Evolutionary conservation across 2,329 filamentous ascomycete genomes (phyloP), one percentile per base, ranked within the genome.

Genomic region (Colletotrichum siamense): DNA sequence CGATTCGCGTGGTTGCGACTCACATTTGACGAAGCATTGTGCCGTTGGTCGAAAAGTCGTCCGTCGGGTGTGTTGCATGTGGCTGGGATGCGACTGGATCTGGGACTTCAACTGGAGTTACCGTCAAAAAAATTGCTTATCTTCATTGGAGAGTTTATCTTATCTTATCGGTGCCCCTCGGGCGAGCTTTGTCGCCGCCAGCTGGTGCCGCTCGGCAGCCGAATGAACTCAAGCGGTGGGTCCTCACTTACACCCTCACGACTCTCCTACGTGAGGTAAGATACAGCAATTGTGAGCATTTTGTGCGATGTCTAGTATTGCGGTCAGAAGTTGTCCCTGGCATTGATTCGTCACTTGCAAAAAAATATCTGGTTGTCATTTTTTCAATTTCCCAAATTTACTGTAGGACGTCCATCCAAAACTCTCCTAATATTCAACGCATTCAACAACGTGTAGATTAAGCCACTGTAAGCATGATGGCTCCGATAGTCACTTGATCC

Each of bases 1-100:
- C n/a, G 8, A 7, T 12, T 13, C 16, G 62, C 5, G 6, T 7
- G 9, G 13, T 15, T 36, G 39, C 30, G 16, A 72, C 87, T 76
- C 83, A 89, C 88, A 89, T 85, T 87, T 88, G 87, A 69, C 88
- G 87, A 80, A 89, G 85, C 88, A 89, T 89, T 69, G 80, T 85
- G 79, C 49, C 30, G 64, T 55, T 67, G 64, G 66, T 75, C 36
- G 71, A 71, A 69, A n/a, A 36, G 64, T 77, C 75, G 62, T 67
- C 71, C 78, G 69, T 70, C 73, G 36, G 66, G 69, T 75, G 69
- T 36, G 65, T 62, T 77, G 55, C 59, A 69, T 76, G 63, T 79
- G 66, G 75, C 71, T 75, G 62, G 52, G 75, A 66, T 77, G 61
- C 66, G 66, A 67, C 39, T 30, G 55, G 61, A 32, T 49, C 24